A percentile compares a stretch with the other conserved stretches of the same genome.
Conservation (phyloP, 305 asterid genomes). For the Fraxinus baroniana region DNA sequence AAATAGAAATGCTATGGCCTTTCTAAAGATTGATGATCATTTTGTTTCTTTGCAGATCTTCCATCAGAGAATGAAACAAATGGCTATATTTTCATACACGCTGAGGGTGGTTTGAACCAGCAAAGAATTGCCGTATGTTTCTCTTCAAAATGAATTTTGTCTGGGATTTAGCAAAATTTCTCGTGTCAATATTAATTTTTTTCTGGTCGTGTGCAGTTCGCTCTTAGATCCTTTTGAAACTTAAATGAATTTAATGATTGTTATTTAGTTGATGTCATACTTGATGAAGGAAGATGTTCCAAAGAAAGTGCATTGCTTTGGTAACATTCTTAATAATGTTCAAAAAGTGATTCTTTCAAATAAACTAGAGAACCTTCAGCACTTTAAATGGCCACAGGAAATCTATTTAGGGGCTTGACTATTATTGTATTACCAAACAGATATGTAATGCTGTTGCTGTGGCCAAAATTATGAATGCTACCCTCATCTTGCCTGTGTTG, state of each 20-base stretch:
- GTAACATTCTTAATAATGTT: background rate
- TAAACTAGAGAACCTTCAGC: background rate
- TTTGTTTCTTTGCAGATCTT: slow-evolving; percentile 61
- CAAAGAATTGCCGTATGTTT: slow-evolving; percentile 91
- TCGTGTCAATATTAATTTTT: background rate
- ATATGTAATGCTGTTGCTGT: slow-evolving; percentile 99
- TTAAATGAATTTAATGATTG: slow-evolving; percentile 16
- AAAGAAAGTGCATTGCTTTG: slow-evolving; percentile 8
- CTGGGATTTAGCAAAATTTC: background rate
- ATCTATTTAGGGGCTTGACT: slow-evolving; percentile 19
- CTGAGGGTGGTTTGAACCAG: slow-evolving; percentile 99
- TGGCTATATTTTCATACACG: slow-evolving; percentile 93
- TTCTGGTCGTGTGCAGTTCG: background rate
- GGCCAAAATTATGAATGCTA: slow-evolving; percentile 95
- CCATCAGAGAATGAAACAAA: slow-evolving; percentile 70
- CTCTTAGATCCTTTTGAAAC: slow-evolving; percentile 14
- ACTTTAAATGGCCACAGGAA: slow-evolving; percentile 3
- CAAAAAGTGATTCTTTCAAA: background rate
- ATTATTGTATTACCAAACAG: slow-evolving; percentile 45
- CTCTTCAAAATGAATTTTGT: background rate
- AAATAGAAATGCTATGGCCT: background rate
- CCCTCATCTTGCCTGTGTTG: slow-evolving; percentile 94
- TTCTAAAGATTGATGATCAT: background rate
- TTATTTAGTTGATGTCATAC: slow-evolving; percentile 7
- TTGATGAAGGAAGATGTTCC: slow-evolving; percentile 4